These are phyloP conservation scores for Fragosphaeria purpurea DNA, from an alignment of 2,329 filamentous ascomycete species.

Conservation along the genomic window DNA sequence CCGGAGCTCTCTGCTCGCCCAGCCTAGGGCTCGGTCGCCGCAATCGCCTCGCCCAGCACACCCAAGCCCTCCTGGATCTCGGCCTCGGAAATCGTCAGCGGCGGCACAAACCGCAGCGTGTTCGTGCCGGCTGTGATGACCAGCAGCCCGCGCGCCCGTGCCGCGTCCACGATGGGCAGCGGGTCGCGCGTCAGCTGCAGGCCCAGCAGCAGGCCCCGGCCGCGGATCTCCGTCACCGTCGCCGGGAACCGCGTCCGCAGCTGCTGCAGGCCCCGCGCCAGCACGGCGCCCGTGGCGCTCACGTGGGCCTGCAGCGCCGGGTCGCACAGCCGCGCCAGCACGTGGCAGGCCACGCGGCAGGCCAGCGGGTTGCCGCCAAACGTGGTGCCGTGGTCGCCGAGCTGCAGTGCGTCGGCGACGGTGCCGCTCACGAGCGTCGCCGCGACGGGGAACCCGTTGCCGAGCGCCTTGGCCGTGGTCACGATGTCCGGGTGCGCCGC, in stretches of 20 bases:
- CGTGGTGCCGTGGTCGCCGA: constrained; percentile 81
- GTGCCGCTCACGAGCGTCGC: constrained; percentile 55
- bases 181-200: constrained; percentile 71
- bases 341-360: constrained; percentile 74
- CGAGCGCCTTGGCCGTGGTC: constrained; percentile 90
- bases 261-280: constrained; percentile 37
- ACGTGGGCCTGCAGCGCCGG: constrained; percentile 61
- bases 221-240: constrained; percentile 68
- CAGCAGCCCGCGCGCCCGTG: constrained; percentile 75
- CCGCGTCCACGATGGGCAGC: constrained; percentile 67
- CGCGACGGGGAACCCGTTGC: constrained; percentile 92
- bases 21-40: constrained; percentile 21
- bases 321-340: constrained; percentile 67
- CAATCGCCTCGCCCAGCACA: constrained; percentile 62
- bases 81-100: constrained; percentile 65
- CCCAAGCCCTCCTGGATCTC: constrained; percentile 71
- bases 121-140: constrained; percentile 91
- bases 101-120: constrained; percentile 84
- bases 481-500: constrained; percentile 88
- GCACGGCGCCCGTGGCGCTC: constrained; percentile 48
- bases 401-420: constrained; percentile 55
- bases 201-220: constrained; percentile 76
- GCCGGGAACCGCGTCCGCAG: constrained; percentile 47
- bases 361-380: constrained; percentile 89
- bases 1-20: no score